Base-by-base conservation (phyloP, 2,329 filamentous ascomycete genomes). In the Monosporascus ibericus region DNA sequence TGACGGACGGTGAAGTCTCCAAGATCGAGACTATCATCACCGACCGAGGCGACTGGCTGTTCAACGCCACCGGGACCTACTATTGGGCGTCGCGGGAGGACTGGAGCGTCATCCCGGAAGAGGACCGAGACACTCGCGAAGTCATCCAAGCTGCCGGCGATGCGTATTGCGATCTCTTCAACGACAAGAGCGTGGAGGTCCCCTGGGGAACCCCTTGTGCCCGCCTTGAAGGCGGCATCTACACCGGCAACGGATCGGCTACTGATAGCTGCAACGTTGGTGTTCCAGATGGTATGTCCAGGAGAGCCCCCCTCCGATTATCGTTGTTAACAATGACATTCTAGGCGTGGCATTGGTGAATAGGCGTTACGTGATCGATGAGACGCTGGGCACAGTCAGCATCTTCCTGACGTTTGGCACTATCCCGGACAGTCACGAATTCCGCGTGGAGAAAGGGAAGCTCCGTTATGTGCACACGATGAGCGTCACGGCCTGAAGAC, bases 171-270 rank as follows among this genome's bases (percentile, higher is more conserved):
- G 66, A 72, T 48, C 58, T 70, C 46, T 72, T 71, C 53, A 63
- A 62, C 51, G 62, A 71, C 58, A 70, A 68, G 62, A 62, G 54
- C 27, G 68, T 70, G 22, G 58, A 55, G 34, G 70, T 72, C 11
- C 70, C 70, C 11, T 72, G 69, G 69, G 70, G 69, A 15, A 52
- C 50, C 11, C 69, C 70, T 1, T 72, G 70, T 50, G 67, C 65
- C 0, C 60, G 70, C 14, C 62, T 72, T 20, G 70, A 72, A 56
- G 70, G 70, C 6, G 69, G 69, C 2, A 30, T 55, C 25, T 71
- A 72, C 55, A 66, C 68, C 9, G 66, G 66, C 6, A 59, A 51
- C 7, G 66, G 66, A 11, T 58, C 60, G 24, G 55, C 59, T 3
- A 65, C 52, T 17, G 63, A 67, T 36, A 55, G 59, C 2, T 72